phyloP scores from a whole-genome alignment of 192 early-diverging fungal species.

The Lunasporangiospora selenospora region DNA sequence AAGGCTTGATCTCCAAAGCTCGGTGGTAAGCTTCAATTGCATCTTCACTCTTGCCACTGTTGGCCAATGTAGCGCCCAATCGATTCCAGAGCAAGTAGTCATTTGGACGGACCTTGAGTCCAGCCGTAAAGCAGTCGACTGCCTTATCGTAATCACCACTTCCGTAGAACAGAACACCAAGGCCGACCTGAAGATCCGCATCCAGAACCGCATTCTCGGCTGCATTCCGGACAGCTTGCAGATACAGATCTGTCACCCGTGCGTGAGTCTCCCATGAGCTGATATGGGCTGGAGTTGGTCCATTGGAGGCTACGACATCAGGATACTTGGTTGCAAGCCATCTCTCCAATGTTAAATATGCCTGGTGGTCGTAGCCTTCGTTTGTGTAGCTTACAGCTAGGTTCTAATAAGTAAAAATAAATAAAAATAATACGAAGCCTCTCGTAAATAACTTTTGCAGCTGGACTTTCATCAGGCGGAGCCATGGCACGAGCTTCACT shows the following conservation, averaged over 20 bases:
- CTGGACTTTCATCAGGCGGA: no score
- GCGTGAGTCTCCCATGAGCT: conserved; percentile 61
- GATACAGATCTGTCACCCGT: conserved; percentile 80
- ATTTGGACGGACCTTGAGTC: conserved; percentile 80
- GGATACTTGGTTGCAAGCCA: conserved; percentile 88
- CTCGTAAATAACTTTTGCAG: no score
- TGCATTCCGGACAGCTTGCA: conserved; percentile 77
- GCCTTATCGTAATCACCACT: conserved; percentile 93
- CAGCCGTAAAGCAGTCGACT: conserved; percentile 95
- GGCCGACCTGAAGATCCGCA: conserved; percentile 91
- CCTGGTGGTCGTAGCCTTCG: conserved; percentile 88
- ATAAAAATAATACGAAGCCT: conserved; percentile 48
- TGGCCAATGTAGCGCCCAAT: conserved; percentile 96
- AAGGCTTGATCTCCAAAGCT: conserved; percentile 92
- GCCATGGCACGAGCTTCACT: no score
- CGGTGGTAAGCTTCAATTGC: conserved; percentile 96
- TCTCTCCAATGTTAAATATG: conserved; percentile 87
- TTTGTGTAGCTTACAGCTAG: conserved; percentile 98
- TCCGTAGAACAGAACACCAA: conserved; percentile 96
- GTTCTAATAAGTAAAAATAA: conserved; percentile 40
- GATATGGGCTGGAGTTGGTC: conserved; percentile 40
- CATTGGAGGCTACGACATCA: conserved; percentile 47
- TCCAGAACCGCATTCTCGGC: conserved; percentile 70
- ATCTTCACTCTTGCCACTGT: conserved; percentile 72
- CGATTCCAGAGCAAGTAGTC: conserved; percentile 98